Evolutionary conservation across 345 rosid species (phyloP).

Genomic region (Ricinus communis): DNA sequence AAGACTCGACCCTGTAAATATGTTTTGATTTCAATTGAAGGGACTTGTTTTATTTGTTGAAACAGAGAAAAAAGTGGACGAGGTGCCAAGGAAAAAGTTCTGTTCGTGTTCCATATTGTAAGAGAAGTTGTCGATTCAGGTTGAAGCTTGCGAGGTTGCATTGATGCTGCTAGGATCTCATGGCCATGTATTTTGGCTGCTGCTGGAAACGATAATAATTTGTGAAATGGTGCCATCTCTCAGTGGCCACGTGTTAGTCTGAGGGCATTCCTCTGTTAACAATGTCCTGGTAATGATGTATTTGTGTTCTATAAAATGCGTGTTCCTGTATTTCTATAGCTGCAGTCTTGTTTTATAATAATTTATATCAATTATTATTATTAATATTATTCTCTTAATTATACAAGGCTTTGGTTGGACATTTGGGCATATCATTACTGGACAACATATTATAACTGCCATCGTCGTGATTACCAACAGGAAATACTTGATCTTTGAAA

Average conservation of each 20-base stretch:
- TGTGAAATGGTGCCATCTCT: slow-evolving; percentile 31
- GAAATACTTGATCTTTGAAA: not conserved
- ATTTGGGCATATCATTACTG: not conserved
- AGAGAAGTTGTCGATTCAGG: slow-evolving; percentile 21
- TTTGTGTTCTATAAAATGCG: slow-evolving; percentile 31
- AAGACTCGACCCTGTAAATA: no score
- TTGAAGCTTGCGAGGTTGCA: slow-evolving; percentile 15
- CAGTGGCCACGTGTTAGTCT: slow-evolving; percentile 20
- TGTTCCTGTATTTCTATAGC: slow-evolving; percentile 32
- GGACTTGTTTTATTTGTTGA: slow-evolving; percentile 6
- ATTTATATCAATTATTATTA: no score
- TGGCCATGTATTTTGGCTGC: slow-evolving; percentile 24
- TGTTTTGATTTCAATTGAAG: not conserved
- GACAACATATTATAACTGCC: not conserved
- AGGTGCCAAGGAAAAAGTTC: slow-evolving; percentile 46
- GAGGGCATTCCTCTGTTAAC: slow-evolving; percentile 35
- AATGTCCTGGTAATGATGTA: slow-evolving; percentile 30
- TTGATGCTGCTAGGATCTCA: slow-evolving; percentile 15
- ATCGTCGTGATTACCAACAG: no score
- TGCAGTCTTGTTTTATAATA: slow-evolving; percentile 8
- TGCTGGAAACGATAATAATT: slow-evolving; percentile 32
- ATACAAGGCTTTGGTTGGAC: slow-evolving; percentile 15
- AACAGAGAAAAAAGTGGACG: slow-evolving; percentile 76
- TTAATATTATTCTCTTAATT: slow-evolving; percentile 2
- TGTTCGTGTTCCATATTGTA: slow-evolving; percentile 79